phyloP scores from a whole-genome alignment of 176 grass and related monocot genomes.

The Avena atlantica region DNA sequence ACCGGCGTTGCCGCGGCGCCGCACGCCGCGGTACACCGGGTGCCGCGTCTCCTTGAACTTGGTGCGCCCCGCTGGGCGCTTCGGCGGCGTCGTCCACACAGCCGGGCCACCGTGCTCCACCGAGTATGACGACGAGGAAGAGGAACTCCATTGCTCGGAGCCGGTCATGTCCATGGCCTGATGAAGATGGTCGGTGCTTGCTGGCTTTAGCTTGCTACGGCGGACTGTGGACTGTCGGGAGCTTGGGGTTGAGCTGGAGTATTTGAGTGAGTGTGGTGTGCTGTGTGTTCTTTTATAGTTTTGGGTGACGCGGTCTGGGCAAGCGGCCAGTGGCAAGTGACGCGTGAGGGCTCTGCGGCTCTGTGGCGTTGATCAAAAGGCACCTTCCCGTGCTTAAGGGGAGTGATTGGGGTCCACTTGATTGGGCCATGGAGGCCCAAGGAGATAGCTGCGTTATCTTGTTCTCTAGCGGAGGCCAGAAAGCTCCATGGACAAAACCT shows the following conservation, averaged over 20 bases:
- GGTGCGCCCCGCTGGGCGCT: conserved; percentile 69
- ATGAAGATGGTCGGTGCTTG: neutral
- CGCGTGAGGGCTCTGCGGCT: neutral
- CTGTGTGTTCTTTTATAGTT: conserved; percentile 13
- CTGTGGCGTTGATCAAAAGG: neutral
- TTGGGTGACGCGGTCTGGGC: neutral
- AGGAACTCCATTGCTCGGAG: too few relatives aligned
- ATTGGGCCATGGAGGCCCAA: neutral
- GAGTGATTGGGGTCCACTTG: too few relatives aligned
- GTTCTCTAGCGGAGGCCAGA: neutral
- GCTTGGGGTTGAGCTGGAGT: neutral
- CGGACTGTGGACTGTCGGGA: neutral
- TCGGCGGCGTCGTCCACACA: conserved; percentile 48
- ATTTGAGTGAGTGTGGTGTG: neutral
- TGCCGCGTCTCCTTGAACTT: conserved; percentile 90
- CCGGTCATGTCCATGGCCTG: too few relatives aligned
- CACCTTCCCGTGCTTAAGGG: neutral
- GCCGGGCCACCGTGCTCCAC: neutral
- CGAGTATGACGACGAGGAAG: too few relatives aligned
- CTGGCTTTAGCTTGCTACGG: neutral
- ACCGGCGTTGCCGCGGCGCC: conserved; percentile 49
- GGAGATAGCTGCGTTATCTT: neutral
- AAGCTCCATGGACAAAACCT: neutral
- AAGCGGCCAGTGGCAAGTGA: conserved; percentile 39
- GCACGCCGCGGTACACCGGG: conserved; percentile 72